Evolutionary conservation across 192 early-diverging fungal species (phyloP), one percentile per base, ranked within the genome.

Genomic region (Gigaspora rosea): DNA sequence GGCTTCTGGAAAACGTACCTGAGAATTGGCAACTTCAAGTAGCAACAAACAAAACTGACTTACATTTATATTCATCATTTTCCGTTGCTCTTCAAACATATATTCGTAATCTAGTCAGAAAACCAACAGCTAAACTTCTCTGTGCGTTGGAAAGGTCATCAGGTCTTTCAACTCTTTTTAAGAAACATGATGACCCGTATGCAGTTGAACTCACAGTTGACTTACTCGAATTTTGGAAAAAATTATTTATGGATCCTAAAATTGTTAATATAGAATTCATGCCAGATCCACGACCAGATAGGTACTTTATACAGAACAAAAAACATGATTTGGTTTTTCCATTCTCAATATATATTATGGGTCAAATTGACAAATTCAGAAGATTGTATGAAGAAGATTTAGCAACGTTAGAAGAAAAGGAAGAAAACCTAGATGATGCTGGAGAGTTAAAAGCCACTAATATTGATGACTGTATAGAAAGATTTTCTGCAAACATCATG

Each of bases 131-230:
- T 16, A 35, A 78, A 61, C 35, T 78, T 10, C 47, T 78, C 11
- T 78, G 49, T 73, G 51, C 77, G 10, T 35, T 78, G 9, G 77
- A 78, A 73, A 72, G 49, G 27, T 36, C 48, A 36, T 78, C 69
- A 8, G 77, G 70, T 8, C n/a, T 75, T 9, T 36, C 36, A 18
- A 71, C 68, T n/a, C 27, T 78, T 51, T 61, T 78, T 18, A 16
- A 35, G 4, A 33, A 48, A 32, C 32, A 49, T 16, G n/a, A 46
- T n/a, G 56, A 4, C 35, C 18, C 4, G 6, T 74, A 22, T 15
- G 73, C 15, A n/a, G 33, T 72, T 78, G 73, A 20, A 58, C 52
- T 5, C 4, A 15, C 52, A 56, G 18, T 13, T 5, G 13, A 15
- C 12, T 13, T 56, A 13, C 18, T 56, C 1, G 4, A 4, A n/a